Base-by-base conservation (phyloP, 1,284 basidiomycete genomes). In the Ustilago shanxiensis region DNA sequence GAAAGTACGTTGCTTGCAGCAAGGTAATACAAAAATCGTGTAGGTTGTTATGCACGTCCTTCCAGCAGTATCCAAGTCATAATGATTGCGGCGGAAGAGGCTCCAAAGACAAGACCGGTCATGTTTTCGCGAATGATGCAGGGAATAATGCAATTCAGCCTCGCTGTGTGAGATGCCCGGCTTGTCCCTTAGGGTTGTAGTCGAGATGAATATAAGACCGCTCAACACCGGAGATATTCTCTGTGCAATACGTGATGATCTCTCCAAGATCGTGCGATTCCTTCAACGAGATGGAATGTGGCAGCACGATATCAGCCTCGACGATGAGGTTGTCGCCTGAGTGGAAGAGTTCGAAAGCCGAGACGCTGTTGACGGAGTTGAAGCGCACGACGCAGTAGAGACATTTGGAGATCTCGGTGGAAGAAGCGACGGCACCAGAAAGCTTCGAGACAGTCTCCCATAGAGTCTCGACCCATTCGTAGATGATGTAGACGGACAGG, bases 231-330 rank as follows among this genome's bases (percentile, higher is more conserved):
- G 64, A 54, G 55, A 84, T 63, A 26, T 77, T 79, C 60, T 84
- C 83, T 41, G 78, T 77, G 60, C 82, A 82, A 55, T 84, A 84
- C 29, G 80, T 83, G 72, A 83, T 82, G 44, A 84, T 81, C 60
- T 85, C 84, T 10, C 82, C 83, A 1, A 84, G 47, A 45, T 85
- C 84, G 64, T 85, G 84, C 13, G 83, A 80, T 60, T 85, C 83
- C 41, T 85, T 83, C 31, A 85, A 69, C 47, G 71, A 63, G 63
- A 84, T 80, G 35, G 72, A 73, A 44, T 79, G 68, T 6, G 83
- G 83, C 26, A 83, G 71, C 22, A 84, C 79, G 8, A 84, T 74
- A 52, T 85, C 83, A 13, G 79, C 82, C 58, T 85, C 84, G 24
- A 79, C 83, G 47, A 84, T 84, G 51, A 83, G 76, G 14, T 81